Evolutionary conservation across 345 rosid species (phyloP).

Genomic region (Eucalyptus cloeziana): DNA sequence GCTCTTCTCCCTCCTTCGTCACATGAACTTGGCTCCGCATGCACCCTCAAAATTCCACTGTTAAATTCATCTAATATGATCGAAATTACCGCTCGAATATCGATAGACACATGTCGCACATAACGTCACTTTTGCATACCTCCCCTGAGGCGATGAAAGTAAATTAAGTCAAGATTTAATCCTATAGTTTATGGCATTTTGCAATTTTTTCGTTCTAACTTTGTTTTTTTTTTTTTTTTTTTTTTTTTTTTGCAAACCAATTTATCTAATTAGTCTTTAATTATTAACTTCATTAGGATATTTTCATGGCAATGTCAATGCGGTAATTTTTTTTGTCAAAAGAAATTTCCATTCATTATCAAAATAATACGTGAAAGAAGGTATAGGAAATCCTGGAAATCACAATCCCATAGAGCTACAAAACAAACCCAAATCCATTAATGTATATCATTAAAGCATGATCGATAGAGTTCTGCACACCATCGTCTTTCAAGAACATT

Average conservation of each 20-base stretch:
- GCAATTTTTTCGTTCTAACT: not conserved
- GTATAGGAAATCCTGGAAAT: not conserved
- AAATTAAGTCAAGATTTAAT: not conserved
- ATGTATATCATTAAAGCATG: not conserved
- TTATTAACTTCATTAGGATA: not conserved
- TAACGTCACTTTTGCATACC: not conserved
- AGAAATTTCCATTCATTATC: not conserved
- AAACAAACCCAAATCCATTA: not conserved
- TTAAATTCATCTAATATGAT: not conserved
- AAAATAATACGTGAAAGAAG: not conserved
- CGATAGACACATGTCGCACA: not conserved
- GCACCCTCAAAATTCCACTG: not conserved
- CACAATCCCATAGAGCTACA: not conserved
- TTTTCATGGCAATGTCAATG: not conserved
- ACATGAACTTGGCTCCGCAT: not conserved
- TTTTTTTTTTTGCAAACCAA: not conserved
- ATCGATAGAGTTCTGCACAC: not conserved
- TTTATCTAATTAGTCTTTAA: not conserved
- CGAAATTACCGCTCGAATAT: not conserved
- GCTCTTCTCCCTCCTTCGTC: not conserved
- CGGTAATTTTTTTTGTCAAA: not conserved
- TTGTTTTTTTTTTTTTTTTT: no score
- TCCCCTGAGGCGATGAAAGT: not conserved
- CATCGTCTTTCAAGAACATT: not conserved
- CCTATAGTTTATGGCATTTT: not conserved